Percentiles rank a stretch among this genome's conserved stretches.
These are phyloP conservation scores for Amanita molliuscula DNA, from an alignment of 768 basidiomycete genomes.

Conservation along the genomic window DNA sequence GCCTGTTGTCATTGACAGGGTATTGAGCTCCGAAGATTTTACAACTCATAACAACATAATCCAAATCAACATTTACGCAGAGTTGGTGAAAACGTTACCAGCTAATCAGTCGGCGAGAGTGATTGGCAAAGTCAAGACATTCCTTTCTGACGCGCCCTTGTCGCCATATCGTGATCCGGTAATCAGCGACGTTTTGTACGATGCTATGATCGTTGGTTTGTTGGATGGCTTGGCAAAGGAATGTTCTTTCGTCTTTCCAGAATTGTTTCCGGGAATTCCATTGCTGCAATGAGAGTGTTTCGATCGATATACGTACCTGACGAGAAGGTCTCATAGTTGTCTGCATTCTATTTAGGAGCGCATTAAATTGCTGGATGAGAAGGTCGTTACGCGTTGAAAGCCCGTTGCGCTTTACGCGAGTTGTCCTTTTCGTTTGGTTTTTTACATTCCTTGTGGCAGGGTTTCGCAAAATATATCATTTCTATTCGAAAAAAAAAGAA, in stretches of 20 bases:
- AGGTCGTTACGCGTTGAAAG: too few species aligned
- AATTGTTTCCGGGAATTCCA: background rate
- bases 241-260: constrained; percentile 11
- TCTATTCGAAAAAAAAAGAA: too few species aligned
- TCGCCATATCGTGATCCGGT: constrained; percentile 10
- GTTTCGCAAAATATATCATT: too few species aligned
- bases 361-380: too few species aligned
- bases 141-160: constrained; percentile 8
- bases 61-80: constrained; percentile 1
- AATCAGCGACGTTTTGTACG: constrained; percentile 13
- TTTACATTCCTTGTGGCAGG: too few species aligned
- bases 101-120: constrained; percentile 14
- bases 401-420: too few species aligned
- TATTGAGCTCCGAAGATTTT: background rate
- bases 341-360: too few species aligned
- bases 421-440: too few species aligned
- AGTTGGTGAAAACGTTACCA: constrained; percentile 11
- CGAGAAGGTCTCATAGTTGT: too few species aligned
- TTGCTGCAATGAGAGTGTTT: background rate
- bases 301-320: too few species aligned
- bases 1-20: background rate
- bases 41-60: background rate
- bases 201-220: constrained; percentile 16
- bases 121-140: constrained; percentile 12
- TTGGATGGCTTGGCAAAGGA: constrained; percentile 14